Evolutionary conservation across 2,329 filamentous ascomycete genomes (phyloP).

Genomic region (Chaetomium globosum): DNA sequence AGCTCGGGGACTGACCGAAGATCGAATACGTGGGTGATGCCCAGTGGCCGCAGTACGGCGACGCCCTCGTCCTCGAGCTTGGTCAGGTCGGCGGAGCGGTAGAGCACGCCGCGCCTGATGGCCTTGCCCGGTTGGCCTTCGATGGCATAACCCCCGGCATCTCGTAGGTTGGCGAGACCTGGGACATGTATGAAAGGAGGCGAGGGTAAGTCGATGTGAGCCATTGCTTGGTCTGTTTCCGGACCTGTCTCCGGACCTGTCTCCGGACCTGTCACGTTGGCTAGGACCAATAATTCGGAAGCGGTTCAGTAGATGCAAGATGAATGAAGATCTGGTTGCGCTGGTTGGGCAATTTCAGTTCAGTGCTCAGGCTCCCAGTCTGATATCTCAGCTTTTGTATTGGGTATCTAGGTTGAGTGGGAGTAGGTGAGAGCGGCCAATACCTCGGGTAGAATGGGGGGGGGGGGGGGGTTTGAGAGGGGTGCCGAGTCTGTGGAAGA

Average conservation of each 20-base stretch:
- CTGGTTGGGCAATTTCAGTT: not conserved
- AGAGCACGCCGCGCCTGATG: slow-evolving; percentile 60
- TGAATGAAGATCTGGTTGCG: not conserved
- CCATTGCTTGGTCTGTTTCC: not conserved
- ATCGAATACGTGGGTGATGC: slow-evolving; percentile 69
- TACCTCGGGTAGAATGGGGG: not conserved
- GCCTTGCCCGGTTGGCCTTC: slow-evolving; percentile 41
- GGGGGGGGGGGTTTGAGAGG: no score
- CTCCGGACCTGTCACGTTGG: not conserved
- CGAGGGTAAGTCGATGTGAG: slow-evolving; percentile 36
- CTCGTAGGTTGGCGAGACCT: slow-evolving; percentile 69
- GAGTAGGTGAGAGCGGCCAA: not conserved
- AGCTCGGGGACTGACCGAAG: slow-evolving; percentile 66
- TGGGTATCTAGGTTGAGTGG: not conserved
- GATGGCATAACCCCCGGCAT: slow-evolving; percentile 63
- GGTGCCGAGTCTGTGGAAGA: not conserved
- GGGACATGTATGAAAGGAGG: slow-evolving; percentile 56
- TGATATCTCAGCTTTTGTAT: not conserved
- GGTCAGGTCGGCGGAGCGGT: slow-evolving; percentile 69
- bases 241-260: not conserved
- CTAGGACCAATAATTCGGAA: not conserved
- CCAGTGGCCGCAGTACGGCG: slow-evolving; percentile 54
- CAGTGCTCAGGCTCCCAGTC: not conserved
- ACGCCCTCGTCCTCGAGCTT: slow-evolving; percentile 58
- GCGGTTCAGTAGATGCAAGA: not conserved